Evolutionary conservation across 176 grass and related monocot species (phyloP).

Genomic region (Dendrocalamus sinicus): DNA sequence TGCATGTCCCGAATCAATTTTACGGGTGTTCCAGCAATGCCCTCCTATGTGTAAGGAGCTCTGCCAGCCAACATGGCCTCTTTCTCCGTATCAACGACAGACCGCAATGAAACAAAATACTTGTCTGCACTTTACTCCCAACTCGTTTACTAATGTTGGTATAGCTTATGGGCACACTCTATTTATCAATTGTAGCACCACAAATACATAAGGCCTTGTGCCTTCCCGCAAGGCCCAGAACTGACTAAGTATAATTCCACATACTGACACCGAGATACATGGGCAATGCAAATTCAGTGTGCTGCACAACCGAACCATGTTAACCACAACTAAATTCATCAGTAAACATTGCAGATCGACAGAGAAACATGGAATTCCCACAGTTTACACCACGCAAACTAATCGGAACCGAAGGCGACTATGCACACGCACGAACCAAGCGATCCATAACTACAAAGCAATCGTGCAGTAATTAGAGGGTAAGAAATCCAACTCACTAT

Average conservation of each 20-base stretch:
- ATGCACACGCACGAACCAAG: slow-evolving; percentile 11
- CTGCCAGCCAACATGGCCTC: background rate
- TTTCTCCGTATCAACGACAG: background rate
- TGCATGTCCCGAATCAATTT: background rate
- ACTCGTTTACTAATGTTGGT: background rate
- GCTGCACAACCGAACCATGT: background rate
- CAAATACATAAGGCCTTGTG: background rate
- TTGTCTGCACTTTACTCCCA: background rate
- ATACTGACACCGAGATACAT: background rate
- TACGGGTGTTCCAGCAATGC: background rate
- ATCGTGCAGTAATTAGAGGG: slow-evolving; percentile 15
- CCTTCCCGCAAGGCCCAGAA: background rate
- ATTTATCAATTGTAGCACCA: background rate
- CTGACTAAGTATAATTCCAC: background rate
- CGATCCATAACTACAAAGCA: background rate
- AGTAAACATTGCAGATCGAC: background rate
- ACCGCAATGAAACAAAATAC: background rate
- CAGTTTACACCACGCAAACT: background rate
- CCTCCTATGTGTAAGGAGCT: background rate
- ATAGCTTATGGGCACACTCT: background rate
- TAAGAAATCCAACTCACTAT: slow-evolving; percentile 58
- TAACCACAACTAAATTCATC: background rate
- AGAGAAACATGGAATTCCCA: background rate
- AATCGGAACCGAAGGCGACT: background rate
- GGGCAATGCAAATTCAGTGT: background rate